These are phyloP conservation scores for Areca catechu DNA, from an alignment of 176 grass and related monocot species.

Conservation along the genomic window DNA sequence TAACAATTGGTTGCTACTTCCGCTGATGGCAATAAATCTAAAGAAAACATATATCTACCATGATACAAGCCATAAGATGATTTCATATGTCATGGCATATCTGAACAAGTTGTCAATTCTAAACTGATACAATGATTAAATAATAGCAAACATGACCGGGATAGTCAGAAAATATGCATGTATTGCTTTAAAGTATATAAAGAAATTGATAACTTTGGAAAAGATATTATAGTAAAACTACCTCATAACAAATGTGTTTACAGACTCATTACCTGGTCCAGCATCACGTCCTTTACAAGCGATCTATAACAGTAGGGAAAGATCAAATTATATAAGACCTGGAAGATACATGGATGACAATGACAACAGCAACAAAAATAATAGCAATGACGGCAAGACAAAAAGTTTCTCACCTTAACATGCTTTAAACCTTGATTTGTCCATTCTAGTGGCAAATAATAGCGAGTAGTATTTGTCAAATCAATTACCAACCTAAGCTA, in stretches of 20 bases:
- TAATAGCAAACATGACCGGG: no score
- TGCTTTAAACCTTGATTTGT: conserved; percentile 85
- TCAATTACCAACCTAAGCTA: conserved; percentile 96
- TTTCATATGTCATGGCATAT: no score
- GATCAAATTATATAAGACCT: no score
- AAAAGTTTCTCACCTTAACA: conserved; percentile 62
- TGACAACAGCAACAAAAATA: neutral
- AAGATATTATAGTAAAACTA: conserved; percentile 22
- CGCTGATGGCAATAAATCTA: no score
- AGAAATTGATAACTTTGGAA: neutral
- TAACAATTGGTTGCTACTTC: no score
- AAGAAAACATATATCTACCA: no score
- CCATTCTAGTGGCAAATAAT: conserved; percentile 74
- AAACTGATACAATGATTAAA: no score
- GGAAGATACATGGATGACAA: no score
- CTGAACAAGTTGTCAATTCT: no score
- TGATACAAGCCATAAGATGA: no score
- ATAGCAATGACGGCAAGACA: neutral
- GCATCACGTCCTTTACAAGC: conserved; percentile 83
- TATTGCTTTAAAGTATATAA: no score
- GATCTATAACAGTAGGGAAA: conserved; percentile 42
- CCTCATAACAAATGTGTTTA: conserved; percentile 83
- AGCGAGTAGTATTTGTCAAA: conserved; percentile 92
- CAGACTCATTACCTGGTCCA: conserved; percentile 89
- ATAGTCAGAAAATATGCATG: no score